Base-by-base conservation (phyloP, 2,329 filamentous ascomycete species). In the Calonectria naviculata region DNA sequence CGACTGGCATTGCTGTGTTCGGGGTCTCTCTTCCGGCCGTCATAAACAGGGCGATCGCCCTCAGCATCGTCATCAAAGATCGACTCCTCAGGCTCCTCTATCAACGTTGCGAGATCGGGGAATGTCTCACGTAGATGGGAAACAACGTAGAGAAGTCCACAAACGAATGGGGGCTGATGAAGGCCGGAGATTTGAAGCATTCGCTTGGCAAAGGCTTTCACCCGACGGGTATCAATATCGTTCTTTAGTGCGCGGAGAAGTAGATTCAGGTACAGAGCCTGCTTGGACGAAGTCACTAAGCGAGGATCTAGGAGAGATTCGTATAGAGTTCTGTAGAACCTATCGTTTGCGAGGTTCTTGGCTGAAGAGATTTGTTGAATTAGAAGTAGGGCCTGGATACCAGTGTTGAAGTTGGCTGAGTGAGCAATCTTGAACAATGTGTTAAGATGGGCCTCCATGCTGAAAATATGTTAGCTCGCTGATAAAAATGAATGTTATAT, bases 391-490 rank as follows among this genome's bases (percentile, higher is more conserved):
- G 97, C 96, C 83, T 99, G 97, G 42, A 99, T 94, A 80, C 95
- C 97, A 1, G 97, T 99, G 85, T 98, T 99, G 89, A 99, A 98
- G 83, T 99, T 99, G 68, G 96, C 95, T 1, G 96, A 98, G 84
- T 99, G 97, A 0, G 97, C 97, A 78, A 99, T 97, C 78, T 92
- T 93, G 89, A 98, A 99, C 29, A 99, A 89, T 4, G 96, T 98
- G 80, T 98, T 93, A 68, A 99, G 90, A 80, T 99, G 96, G 70
- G 93, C 92, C 79, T 97, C 94, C 75, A 98, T 90, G 28, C 92
- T 93, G 66, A 65, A 5, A 49, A 28, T 54, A 28, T 26, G 66
- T 81, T 65, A 78, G 75, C 60, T 63, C 31, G 15, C 47, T 34
- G 24, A 8, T 9, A 12, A 52, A 5, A 19, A 24, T 15, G n/a